Conservation (phyloP, 2,329 filamentous ascomycete genomes). For the Sarocladium brachiariae region DNA sequence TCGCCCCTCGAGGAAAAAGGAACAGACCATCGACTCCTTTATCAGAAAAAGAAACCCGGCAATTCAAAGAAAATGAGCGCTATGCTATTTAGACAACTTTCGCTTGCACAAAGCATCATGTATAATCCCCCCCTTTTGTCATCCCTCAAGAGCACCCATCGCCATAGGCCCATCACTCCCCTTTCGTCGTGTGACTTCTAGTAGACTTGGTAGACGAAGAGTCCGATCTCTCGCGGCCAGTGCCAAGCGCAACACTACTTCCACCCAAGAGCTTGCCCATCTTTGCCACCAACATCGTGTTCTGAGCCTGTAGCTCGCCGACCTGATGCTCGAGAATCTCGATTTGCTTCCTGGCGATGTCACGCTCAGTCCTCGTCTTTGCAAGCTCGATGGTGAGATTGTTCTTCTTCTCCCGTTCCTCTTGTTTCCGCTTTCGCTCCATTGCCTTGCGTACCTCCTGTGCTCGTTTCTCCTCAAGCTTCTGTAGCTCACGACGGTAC, state of each 20-base stretch:
- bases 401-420: constrained; percentile 46
- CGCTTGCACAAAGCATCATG: too few species aligned
- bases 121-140: too few species aligned
- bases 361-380: constrained; percentile 40
- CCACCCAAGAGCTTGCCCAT: constrained; percentile 33
- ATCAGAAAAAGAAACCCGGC: too few species aligned
- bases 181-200: constrained; percentile 1
- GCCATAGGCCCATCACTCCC: neutral
- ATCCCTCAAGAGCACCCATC: too few species aligned
- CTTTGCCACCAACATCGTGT: constrained; percentile 49
- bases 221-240: constrained; percentile 20
- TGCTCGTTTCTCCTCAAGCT: constrained; percentile 56
- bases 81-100: neutral
- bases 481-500: constrained; percentile 55
- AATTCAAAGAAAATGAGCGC: too few species aligned
- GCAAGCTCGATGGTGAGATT: constrained; percentile 48
- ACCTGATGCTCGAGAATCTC: constrained; percentile 49
- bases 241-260: neutral
- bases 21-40: neutral
- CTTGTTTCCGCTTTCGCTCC: constrained; percentile 40
- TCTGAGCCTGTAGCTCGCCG: constrained; percentile 52
- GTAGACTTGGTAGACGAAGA: constrained; percentile 24
- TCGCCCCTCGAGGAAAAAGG: too few species aligned
- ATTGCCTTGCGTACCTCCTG: constrained; percentile 56
- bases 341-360: constrained; percentile 44